phyloP scores from a whole-genome alignment of 768 basidiomycete species.

The Pleurotus tuber-regium region DNA sequence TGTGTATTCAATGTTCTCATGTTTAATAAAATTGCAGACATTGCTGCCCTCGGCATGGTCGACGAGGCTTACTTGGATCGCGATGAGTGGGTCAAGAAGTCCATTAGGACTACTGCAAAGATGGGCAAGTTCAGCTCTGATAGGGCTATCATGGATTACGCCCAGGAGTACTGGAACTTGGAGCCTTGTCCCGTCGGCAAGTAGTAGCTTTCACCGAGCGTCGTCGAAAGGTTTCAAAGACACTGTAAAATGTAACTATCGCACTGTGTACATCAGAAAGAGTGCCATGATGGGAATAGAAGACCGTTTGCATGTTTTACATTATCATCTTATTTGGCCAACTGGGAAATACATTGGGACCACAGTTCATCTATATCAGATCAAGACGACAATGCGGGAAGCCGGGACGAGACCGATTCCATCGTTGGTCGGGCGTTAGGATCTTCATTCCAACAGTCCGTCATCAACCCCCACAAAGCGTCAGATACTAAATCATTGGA shows the following conservation, averaged over 20 bases:
- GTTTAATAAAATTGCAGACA: slow-evolving; percentile 48
- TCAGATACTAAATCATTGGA: neutral
- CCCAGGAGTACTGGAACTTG: slow-evolving; percentile 84
- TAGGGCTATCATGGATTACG: slow-evolving; percentile 88
- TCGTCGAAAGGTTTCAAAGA: no score
- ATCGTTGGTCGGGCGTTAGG: slow-evolving; percentile 4
- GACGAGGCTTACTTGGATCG: slow-evolving; percentile 86
- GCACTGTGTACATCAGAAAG: neutral
- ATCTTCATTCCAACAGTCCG: slow-evolving; percentile 9
- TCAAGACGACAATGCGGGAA: neutral
- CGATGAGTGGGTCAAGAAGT: slow-evolving; percentile 90
- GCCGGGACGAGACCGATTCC: neutral
- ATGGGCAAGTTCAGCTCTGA: slow-evolving; percentile 99
- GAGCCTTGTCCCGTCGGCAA: slow-evolving; percentile 31
- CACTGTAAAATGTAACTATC: neutral
- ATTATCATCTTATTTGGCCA: no score
- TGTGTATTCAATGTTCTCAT: no score
- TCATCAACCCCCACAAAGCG: slow-evolving; percentile 11
- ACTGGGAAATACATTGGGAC: no score
- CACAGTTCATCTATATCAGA: no score
- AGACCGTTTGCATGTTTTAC: no score
- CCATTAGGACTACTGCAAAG: slow-evolving; percentile 80
- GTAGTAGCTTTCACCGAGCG: neutral
- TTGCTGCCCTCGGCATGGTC: slow-evolving; percentile 81
- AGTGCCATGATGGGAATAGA: no score